Conservation (phyloP, 1,284 basidiomycete species). For the Ceratobasidium sp. region DNA sequence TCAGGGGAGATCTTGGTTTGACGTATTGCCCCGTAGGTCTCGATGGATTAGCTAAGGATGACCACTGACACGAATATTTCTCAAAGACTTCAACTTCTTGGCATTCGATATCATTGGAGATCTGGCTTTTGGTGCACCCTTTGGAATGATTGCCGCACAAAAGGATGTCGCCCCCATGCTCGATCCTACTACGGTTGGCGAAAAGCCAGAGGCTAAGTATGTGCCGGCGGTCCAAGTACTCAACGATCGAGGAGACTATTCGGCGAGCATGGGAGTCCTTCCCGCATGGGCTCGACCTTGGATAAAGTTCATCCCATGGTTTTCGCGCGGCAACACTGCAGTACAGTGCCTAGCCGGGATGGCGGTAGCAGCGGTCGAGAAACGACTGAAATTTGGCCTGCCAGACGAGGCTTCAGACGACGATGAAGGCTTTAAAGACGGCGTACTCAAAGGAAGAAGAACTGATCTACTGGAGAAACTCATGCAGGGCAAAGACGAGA, state of each 20-base stretch:
- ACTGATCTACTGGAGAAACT: slow-evolving; percentile 82
- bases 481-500: slow-evolving; percentile 75
- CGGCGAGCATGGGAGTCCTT: slow-evolving; percentile 82
- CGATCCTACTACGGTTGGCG: slow-evolving; percentile 37
- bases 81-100: slow-evolving; percentile 71
- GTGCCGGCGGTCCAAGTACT: slow-evolving; percentile 87
- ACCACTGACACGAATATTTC: not conserved
- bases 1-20: slow-evolving; percentile 71
- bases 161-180: slow-evolving; percentile 76
- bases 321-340: slow-evolving; percentile 68
- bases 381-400: slow-evolving; percentile 60
- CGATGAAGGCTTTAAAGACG: slow-evolving; percentile 43
- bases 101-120: slow-evolving; percentile 90
- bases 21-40: slow-evolving; percentile 71
- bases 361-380: slow-evolving; percentile 80
- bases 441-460: slow-evolving; percentile 61
- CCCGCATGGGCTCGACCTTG: slow-evolving; percentile 64
- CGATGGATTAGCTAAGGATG: not conserved
- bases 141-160: slow-evolving; percentile 84
- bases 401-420: slow-evolving; percentile 11
- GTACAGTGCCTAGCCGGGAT: slow-evolving; percentile 80
- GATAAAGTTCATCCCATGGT: slow-evolving; percentile 67
- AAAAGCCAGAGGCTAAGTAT: slow-evolving; percentile 56
- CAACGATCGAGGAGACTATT: slow-evolving; percentile 89
- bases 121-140: slow-evolving; percentile 84